Base-by-base conservation (phyloP, 306 rosid genomes). In the Datisca glomerata region DNA sequence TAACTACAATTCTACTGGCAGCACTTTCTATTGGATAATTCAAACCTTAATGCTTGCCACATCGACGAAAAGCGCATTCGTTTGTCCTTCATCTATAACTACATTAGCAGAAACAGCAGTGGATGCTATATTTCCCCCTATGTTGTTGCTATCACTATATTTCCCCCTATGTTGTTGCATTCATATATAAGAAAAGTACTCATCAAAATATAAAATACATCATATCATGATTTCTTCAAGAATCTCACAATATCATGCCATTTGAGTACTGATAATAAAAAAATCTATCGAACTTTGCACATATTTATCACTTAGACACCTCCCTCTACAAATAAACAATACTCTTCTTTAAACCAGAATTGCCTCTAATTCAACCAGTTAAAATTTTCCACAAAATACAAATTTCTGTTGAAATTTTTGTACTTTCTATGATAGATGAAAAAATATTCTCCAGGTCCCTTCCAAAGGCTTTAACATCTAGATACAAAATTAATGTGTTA, bases 51-150 rank as follows among this genome's bases (percentile, higher is more conserved):
- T 34, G 50, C 82, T 61, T 60, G 83, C 98, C 95, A 89, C 86
- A 41, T 89, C 91, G 24, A 83, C 91, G 71, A 89, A 89, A 55
- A 84, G 86, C 18, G 94, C 93, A 69, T 89, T 89, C 96, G 84
- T 89, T 73, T 89, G 98, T 69, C 98, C 77, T 67, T 89, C 93
- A 41, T 89, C 98, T 47, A 75, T 68, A 24, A 84, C 61, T 32
- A 89, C 50, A 68, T 84, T 84, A 18, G 98, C 95, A 49, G 95
- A 68, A 16, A 80, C 79, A 50, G 95, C 81, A 14, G 93, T 67
- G 33, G 92, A 71, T 14, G 43, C 60, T 38, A 74, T 57, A 16
- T 43, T 33, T 18, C 47, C 25, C 79, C 81, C 69, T 81, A 70
- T 22, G 66, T 68, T 38, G 91, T 59, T 46, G 86, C 95, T 60